A percentile compares a stretch with the other conserved stretches of the same genome.
Evolutionary conservation across 345 rosid species (phyloP).

Genomic region (Gossypium raimondii): DNA sequence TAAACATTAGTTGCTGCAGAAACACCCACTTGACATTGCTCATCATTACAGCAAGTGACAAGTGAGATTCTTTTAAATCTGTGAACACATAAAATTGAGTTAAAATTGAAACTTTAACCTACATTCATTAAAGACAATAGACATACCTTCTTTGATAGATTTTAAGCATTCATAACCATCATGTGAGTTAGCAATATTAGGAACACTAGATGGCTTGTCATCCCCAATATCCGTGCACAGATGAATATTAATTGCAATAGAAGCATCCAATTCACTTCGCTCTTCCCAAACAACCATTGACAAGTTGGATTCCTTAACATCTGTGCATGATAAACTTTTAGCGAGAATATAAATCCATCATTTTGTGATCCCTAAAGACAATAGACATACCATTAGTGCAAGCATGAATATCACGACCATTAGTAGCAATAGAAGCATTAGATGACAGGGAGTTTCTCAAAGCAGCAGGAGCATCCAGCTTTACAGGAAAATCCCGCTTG

Average conservation of each 20-base stretch:
- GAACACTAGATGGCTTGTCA: not conserved
- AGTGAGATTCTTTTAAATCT: too few relatives aligned
- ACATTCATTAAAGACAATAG: too few relatives aligned
- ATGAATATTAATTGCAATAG: not conserved
- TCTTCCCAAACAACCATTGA: not conserved
- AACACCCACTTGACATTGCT: not conserved
- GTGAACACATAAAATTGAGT: too few relatives aligned
- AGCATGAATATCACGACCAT: not conserved
- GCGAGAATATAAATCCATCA: not conserved
- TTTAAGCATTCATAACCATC: not conserved
- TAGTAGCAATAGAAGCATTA: not conserved
- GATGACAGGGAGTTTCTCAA: not conserved
- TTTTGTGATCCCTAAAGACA: not conserved
- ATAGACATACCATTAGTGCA: not conserved
- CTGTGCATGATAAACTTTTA: not conserved
- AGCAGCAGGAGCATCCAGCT: not conserved
- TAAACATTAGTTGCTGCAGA: not conserved
- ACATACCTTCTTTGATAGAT: not conserved
- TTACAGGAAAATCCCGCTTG: not conserved
- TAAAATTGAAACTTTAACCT: too few relatives aligned
- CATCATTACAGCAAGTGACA: not conserved
- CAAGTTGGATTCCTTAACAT: not conserved
- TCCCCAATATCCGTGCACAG: not conserved
- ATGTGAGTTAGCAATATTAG: not conserved
- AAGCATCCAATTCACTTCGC: not conserved